Evolutionary conservation across 2,329 filamentous ascomycete genomes (phyloP), one percentile per base, ranked within the genome.

Genomic region (Fusarium kyushuense): DNA sequence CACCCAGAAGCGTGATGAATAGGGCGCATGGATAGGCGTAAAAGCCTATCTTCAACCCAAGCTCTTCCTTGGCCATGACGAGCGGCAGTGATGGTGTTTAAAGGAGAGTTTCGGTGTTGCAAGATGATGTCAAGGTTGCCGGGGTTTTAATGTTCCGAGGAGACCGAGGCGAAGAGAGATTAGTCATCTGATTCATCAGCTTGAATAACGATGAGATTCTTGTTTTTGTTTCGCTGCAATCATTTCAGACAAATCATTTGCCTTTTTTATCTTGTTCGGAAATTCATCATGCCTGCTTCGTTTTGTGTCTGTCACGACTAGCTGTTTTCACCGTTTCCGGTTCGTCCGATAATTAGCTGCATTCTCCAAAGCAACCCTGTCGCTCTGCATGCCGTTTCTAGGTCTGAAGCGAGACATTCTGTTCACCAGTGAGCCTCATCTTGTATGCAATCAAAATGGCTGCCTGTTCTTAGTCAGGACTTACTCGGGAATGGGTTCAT

Each of bases 1-100:
- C 76, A 5, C 76, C 72, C 17, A 81, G 54, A 8, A 82, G 65
- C 2, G 78, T 75, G 5, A 73, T 57, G 46, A 82, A 81, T 11
- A 82, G 75, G 7, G 76, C 72, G 40, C 76, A 77, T 1, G 80
- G 81, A 59, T 82, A 82, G 52, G 78, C 54, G 51, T 82, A 82
- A 65, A 82, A 82, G 60, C 77, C 78, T 10, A 78, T 71, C 60
- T 78, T 73, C 48, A 82, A 69, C 36, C 77, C 80, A 41, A 77
- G 59, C 68, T 80, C 71, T 48, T 74, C 71, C 42, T 65, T 74
- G 43, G 76, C 77, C 79, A 80, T 80, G 63, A 36, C 40, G 32
- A 13, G 14, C 38, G 16, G 35, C 47, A n/a, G 21, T 19, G 14
- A 32, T 29, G 36, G 17, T 41, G 17, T n/a, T 29, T 30, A 36